Evolutionary conservation across 805 yeast species (phyloP), one percentile per base, ranked within the genome.

Genomic region (Phaffomyces antillensis): DNA sequence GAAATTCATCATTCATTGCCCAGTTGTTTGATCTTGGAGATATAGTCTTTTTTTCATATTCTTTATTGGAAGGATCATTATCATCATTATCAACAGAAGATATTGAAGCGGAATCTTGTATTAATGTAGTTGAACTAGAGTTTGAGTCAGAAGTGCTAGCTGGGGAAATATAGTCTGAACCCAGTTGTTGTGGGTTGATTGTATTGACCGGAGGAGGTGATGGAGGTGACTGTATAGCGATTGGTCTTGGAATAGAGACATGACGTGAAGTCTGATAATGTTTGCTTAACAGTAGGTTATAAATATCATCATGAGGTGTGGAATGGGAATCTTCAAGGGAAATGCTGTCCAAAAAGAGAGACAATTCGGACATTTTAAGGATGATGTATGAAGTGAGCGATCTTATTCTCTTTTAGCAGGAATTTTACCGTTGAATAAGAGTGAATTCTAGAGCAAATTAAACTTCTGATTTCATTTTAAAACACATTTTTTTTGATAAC

Each of bases 1-100:
- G 52, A 16, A 58, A 52, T 39, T 61, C 62, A 18, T 52, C 61
- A 45, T 53, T 55, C 53, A 52, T 56, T 9, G 49, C 42, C 60
- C 63, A 58, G 20, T 49, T 46, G 37, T 37, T 49, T 28, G 30
- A 28, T 5, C 43, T 34, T 16, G 42, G 41, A 16, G 40, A 17
- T 24, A 38, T 33, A 28, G 31, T 28, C n/a, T 37, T 26, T 18
- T 37, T 26, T 13, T n/a, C 17, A n/a, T 36, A 36, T 15, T 32
- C 20, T 15, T 16, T 17, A 9, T 26, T 34, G n/a, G n/a, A 28
- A 18, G 28, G 20, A 10, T 39, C 43, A 4, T 36, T 28, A 24
- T 32, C 39, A 20, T 41, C 39, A 20, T 35, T 48, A 7, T 47
- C 47, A 5, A 38, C 5, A 2, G 52, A 49, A 7, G 50, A 46